Evolutionary conservation across 805 yeast genomes (phyloP), one percentile per base, ranked within the genome.

Genomic region (Tetrapisispora iriomotensis): DNA sequence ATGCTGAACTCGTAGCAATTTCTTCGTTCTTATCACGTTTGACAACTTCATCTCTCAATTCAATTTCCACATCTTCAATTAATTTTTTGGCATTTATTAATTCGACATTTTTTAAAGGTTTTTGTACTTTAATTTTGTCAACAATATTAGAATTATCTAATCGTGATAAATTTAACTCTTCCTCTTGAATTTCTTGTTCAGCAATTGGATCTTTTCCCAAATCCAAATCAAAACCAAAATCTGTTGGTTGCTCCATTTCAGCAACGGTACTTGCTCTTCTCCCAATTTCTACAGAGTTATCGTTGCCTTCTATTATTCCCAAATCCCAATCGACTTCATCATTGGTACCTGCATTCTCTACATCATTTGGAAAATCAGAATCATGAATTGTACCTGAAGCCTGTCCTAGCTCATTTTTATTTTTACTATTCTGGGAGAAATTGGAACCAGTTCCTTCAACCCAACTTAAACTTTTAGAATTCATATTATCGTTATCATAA

Each of bases 281-380:
- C 8, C 81, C 84, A 32, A 77, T 49, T 55, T 84, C 94, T 31
- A 84, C 68, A 0, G 88, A 79, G 24, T 65, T 68, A 49, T 79
- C 81, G 25, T 43, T 37, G 38, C 44, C 29, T 32, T 52, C 49
- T 36, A 49, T 42, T 8, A 56, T 45, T 19, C 55, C 61, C 15
- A 58, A 36, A 42, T 55, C 55, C 62, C 62, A 58, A 28, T 50
- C 50, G 4, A 42, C 48, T 21, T 41, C 48, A 8, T 45, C 44
- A 10, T 44, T 50, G 28, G 50, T 61, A 37, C 53, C 64, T 34
- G 53, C 49, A 13, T 46, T 50, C 14, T 52, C 47, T 28, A 44
- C 50, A 29, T 47, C 52, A 3, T 49, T 34, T 15, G 54, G 50
- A 25, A 58, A 54, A 41, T 46, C 63, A 46, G 50, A 56, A 23